Conservation (phyloP, 2,329 filamentous ascomycete genomes). For the Aspergillus sergii region DNA sequence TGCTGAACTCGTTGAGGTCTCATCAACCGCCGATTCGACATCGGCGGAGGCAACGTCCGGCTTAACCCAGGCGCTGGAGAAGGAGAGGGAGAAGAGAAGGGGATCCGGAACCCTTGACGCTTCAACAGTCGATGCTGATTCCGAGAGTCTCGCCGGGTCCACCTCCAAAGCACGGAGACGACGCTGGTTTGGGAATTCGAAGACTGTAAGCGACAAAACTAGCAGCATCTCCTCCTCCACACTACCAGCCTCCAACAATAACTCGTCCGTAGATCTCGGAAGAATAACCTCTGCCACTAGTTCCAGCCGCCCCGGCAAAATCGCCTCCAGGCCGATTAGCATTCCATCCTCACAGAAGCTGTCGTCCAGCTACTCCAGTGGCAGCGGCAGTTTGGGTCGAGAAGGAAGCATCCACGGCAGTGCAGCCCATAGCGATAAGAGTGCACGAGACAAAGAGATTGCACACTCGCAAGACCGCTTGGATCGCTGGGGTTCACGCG, state of each 20-base stretch:
- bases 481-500: slow-evolving; percentile 57
- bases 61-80: slow-evolving; percentile 31
- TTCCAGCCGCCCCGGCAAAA: slow-evolving; percentile 20
- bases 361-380: slow-evolving; percentile 30
- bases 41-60: slow-evolving; percentile 41
- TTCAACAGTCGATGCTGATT: slow-evolving; percentile 27
- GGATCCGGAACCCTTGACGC: slow-evolving; percentile 20
- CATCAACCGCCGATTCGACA: slow-evolving; percentile 48
- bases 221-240: slow-evolving; percentile 20
- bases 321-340: slow-evolving; percentile 33
- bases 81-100: slow-evolving; percentile 25
- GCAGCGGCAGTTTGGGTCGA: slow-evolving; percentile 21
- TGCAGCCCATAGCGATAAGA: slow-evolving; percentile 32
- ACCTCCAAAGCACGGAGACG: slow-evolving; percentile 35
- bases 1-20: slow-evolving; percentile 84
- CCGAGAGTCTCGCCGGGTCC: slow-evolving; percentile 31
- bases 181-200: slow-evolving; percentile 42
- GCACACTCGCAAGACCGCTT: slow-evolving; percentile 50
- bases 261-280: slow-evolving; percentile 24
- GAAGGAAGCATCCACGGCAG: slow-evolving; percentile 30
- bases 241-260: slow-evolving; percentile 22
- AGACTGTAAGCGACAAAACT: slow-evolving; percentile 33
- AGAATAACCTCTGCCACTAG: slow-evolving; percentile 27
- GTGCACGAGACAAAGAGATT: slow-evolving; percentile 41
- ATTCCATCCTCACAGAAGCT: slow-evolving; percentile 31